phyloP scores from a whole-genome alignment of 2,329 filamentous ascomycete species.

The Penicillium frequentans region DNA sequence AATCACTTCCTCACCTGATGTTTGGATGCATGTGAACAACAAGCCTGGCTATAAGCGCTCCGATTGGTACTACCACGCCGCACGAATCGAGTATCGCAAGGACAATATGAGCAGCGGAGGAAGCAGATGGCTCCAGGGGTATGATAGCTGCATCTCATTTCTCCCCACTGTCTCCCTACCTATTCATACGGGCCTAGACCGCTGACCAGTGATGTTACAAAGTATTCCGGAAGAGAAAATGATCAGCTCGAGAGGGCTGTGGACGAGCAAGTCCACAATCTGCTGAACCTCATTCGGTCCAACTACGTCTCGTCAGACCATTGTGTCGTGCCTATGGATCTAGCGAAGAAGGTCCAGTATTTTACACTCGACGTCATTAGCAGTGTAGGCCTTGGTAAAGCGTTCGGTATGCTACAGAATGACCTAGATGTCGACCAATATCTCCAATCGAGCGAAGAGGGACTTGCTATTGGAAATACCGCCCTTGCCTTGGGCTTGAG shows the following conservation, averaged over 20 bases:
- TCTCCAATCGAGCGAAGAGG: slow-evolving; percentile 36
- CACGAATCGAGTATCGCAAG: slow-evolving; percentile 15
- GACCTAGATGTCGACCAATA: slow-evolving; percentile 46
- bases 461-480: slow-evolving; percentile 16
- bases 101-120: slow-evolving; percentile 17
- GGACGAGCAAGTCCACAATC: slow-evolving; percentile 48
- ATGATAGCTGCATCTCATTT: slow-evolving; percentile 1
- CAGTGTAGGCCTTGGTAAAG: slow-evolving; percentile 52
- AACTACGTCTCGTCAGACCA: slow-evolving; percentile 44
- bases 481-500: slow-evolving; percentile 16
- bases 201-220: background rate
- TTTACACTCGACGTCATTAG: slow-evolving; percentile 60
- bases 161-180: background rate
- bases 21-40: slow-evolving; percentile 21
- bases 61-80: slow-evolving; percentile 16
- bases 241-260: slow-evolving; percentile 51
- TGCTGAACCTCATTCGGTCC: slow-evolving; percentile 50
- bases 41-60: slow-evolving; percentile 20
- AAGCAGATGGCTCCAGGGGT: slow-evolving; percentile 22
- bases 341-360: slow-evolving; percentile 52
- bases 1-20: slow-evolving; percentile 18
- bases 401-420: slow-evolving; percentile 48
- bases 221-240: slow-evolving; percentile 58
- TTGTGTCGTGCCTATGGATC: slow-evolving; percentile 41
- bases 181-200: background rate